phyloP scores from a whole-genome alignment of 176 grass and related monocot genomes.

The Ananas comosus region DNA sequence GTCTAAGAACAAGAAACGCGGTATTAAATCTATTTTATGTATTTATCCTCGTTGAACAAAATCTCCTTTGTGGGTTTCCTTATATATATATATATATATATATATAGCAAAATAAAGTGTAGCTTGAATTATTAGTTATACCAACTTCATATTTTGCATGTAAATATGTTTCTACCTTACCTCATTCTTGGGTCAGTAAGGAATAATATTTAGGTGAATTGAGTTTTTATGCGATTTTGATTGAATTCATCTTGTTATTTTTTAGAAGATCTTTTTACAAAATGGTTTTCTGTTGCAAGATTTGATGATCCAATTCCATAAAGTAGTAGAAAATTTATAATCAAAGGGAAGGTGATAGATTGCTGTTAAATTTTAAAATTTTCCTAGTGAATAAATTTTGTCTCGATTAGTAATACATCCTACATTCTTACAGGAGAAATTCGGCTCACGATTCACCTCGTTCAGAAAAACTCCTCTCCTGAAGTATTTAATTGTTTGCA shows the following conservation, averaged over 20 bases:
- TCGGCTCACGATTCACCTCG: constrained; percentile 48
- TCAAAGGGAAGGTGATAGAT: background rate
- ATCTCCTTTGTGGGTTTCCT: background rate
- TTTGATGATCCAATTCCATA: too few relatives aligned
- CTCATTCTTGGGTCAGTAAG: too few relatives aligned
- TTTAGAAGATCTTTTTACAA: too few relatives aligned
- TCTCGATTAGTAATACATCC: background rate
- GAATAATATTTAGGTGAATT: too few relatives aligned
- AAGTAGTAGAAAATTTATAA: background rate
- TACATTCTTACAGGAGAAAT: constrained; percentile 62
- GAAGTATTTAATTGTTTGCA: background rate
- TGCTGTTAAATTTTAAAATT: background rate
- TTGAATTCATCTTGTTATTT: too few relatives aligned
- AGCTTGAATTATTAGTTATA: background rate
- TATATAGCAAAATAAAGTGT: background rate
- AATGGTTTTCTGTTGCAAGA: too few relatives aligned
- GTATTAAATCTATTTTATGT: constrained; percentile 24
- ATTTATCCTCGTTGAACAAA: background rate
- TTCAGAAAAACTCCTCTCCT: constrained; percentile 9
- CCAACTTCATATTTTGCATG: background rate
- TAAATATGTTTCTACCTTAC: background rate
- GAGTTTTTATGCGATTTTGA: too few relatives aligned
- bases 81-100: background rate
- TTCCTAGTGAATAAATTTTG: background rate
- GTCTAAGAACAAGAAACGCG: constrained; percentile 51